Base-by-base conservation (phyloP, 306 rosid genomes). In the Astragalus glycyphyllos region DNA sequence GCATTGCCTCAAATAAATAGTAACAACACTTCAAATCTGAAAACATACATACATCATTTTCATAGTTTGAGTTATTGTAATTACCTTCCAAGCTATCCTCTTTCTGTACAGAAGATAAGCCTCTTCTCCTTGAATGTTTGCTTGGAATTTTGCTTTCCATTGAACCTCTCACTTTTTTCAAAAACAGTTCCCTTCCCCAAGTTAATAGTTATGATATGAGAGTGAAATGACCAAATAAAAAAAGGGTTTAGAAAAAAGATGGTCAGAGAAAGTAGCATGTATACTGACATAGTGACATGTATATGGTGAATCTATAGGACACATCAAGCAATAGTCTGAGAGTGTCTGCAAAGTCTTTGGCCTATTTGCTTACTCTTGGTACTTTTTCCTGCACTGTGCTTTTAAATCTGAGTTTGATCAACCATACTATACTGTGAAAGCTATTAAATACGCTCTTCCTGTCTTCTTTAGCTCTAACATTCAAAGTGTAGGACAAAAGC, bases 1-100 rank as follows among this genome's bases (percentile, higher is more conserved):
- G 93, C 82, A 89, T 87, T 1, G 87, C 73, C 80, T 89, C 86
- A 72, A 76, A n/a, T 62, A 87, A 67, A 47, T 81, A 79, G 82
- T 82, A 67, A 64, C 80, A 84, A 73, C 65, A 67, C 17, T 75
- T 74, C 61, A 53, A 35, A 74, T 65, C 68, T 54, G 57, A 73
- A 76, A 58, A 58, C 26, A 69, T 31, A 20, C 82, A 68, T 65
- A 55, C 57, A 57, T 51, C 46, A 64, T 56, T 64, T 20, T 80
- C 79, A 50, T 17, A 11, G 57, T 42, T 48, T 63, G 26, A 40
- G 64, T 5, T 57, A 10, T 35, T 42, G 11, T 41, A 6, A 3
- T 41, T 58, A 58, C 65, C 65, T 57, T 29, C 26, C 9, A 57
- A 57, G 40, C 9, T 4, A 57, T 57, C 42, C 14, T 57, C 11